Conservation (phyloP, 106 monocot genomes). For the Iris macrosiphon region DNA sequence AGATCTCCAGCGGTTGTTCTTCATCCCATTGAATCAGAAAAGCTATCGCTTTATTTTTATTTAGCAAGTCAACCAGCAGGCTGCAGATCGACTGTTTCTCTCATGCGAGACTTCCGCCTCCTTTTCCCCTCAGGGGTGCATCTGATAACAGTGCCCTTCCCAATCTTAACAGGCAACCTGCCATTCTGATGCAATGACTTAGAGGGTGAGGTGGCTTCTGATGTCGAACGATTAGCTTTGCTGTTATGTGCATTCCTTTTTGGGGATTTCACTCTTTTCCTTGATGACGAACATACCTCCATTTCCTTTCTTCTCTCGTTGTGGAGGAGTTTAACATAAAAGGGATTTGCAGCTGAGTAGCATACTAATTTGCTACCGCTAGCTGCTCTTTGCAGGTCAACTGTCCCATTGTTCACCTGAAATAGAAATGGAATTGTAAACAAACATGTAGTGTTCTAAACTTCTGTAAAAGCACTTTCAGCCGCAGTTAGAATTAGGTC, state of each 20-base stretch:
- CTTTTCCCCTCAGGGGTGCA: conserved; percentile 62
- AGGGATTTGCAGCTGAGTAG: conserved; percentile 50
- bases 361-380: conserved; percentile 30
- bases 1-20: neutral
- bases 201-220: conserved; percentile 9
- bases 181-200: conserved; percentile 18
- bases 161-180: conserved; percentile 19
- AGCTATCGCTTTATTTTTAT: neutral
- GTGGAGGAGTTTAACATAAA: conserved; percentile 28
- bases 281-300: conserved; percentile 9
- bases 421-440: neutral
- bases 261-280: conserved; percentile 52
- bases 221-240: conserved; percentile 2
- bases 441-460: neutral
- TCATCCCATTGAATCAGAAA: neutral
- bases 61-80: conserved; percentile 16
- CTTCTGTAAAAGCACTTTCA: neutral
- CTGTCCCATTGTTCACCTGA: conserved; percentile 74
- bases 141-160: conserved; percentile 20
- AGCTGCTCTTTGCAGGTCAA: conserved; percentile 54
- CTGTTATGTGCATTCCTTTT: conserved; percentile 11
- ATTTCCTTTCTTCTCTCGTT: conserved; percentile 12
- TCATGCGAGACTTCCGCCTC: conserved; percentile 29
- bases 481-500: neutral
- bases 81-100: conserved; percentile 19